Conservation (phyloP, 1,139 yeast species). For the Yamadazyma conglobata region DNA sequence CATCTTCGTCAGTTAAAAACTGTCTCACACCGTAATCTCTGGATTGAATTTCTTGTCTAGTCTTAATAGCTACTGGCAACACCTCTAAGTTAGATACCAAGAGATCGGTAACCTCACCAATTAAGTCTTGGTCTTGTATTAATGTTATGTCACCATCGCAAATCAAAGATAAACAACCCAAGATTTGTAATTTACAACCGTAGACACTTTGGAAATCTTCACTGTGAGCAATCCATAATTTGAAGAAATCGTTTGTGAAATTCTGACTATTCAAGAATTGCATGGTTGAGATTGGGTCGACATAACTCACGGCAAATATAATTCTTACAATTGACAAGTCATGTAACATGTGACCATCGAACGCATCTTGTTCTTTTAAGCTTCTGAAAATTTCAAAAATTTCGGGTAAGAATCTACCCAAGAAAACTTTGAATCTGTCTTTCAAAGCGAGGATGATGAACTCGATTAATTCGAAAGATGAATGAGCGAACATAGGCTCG, state of each 20-base stretch:
- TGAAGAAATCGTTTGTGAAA: conserved; percentile 36
- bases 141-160: conserved; percentile 26
- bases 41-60: conserved; percentile 40
- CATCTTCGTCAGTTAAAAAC: conserved; percentile 23
- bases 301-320: conserved; percentile 38
- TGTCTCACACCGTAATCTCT: conserved; percentile 32
- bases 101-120: conserved; percentile 39
- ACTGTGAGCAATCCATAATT: conserved; percentile 48
- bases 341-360: conserved; percentile 48
- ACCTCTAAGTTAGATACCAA: conserved; percentile 40
- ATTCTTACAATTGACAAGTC: conserved; percentile 44
- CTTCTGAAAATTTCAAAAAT: conserved; percentile 32
- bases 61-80: conserved; percentile 48
- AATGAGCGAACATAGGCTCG: conserved; percentile 43
- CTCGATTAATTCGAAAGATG: conserved; percentile 42
- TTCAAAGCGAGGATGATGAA: conserved; percentile 38
- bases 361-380: conserved; percentile 39
- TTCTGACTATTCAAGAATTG: conserved; percentile 36
- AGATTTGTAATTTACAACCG: conserved; percentile 53
- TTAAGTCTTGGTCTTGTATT: conserved; percentile 31
- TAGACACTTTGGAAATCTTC: conserved; percentile 52
- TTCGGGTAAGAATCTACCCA: conserved; percentile 36
- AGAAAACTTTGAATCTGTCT: conserved; percentile 28
- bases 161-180: conserved; percentile 37
- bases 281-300: conserved; percentile 38